A percentile compares a stretch with the other conserved stretches of the same genome.
Conservation (phyloP, 2,329 filamentous ascomycete species). For the Metarhizium guizhouense region DNA sequence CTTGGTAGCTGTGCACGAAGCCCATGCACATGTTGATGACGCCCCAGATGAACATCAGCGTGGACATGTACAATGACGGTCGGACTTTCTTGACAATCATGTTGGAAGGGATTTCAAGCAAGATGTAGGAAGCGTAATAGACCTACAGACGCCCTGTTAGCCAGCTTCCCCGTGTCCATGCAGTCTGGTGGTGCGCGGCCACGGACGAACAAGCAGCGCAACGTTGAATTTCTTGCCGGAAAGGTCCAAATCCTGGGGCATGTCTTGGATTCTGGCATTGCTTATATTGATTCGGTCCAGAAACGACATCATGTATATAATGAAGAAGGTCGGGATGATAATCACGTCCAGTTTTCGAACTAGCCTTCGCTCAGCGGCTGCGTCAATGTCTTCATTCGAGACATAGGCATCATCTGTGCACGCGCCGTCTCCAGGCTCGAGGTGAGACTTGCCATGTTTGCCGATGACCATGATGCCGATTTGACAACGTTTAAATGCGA, state of each 20-base stretch:
- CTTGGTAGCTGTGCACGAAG: too few species aligned
- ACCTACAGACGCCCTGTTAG: conserved; percentile 7
- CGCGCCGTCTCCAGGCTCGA: too few species aligned
- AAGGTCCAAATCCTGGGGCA: background rate
- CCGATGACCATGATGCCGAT: too few species aligned
- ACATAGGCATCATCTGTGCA: too few species aligned
- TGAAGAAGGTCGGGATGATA: too few species aligned
- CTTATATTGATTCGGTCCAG: background rate
- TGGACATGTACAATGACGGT: conserved; percentile 27
- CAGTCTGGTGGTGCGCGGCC: too few species aligned
- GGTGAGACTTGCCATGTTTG: too few species aligned
- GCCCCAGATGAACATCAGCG: conserved; percentile 31
- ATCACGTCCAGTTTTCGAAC: too few species aligned
- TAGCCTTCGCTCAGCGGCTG: too few species aligned
- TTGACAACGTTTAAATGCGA: too few species aligned
- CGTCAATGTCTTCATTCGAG: too few species aligned
- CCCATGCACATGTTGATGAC: conserved; percentile 26
- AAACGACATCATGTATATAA: background rate
- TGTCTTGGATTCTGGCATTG: background rate
- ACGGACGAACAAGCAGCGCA: background rate
- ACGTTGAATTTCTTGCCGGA: background rate
- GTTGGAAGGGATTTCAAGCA: conserved; percentile 18
- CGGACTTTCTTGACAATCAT: conserved; percentile 6
- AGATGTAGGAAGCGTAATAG: conserved; percentile 31
- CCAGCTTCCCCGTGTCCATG: background rate